Base-by-base conservation (phyloP, 192 early-diverging fungal species). In the Funneliformis mosseae region DNA sequence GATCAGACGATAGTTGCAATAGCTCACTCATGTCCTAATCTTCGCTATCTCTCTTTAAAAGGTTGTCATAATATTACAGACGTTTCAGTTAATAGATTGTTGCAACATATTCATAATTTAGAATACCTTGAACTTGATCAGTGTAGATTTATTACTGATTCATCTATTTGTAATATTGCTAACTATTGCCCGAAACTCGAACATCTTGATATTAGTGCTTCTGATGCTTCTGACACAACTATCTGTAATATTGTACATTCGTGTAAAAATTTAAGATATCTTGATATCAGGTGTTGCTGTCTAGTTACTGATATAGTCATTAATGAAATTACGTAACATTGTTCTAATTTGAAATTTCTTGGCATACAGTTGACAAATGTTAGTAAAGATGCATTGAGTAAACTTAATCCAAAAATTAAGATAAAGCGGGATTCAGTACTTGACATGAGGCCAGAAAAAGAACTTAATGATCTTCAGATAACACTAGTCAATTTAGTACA, bases 251-350 rank as follows among this genome's bases (percentile, higher is more conserved):
- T 74, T 74, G 45, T 74, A 46, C 48, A 23, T 45, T 74, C 72
- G 25, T 74, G 72, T 74, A 74, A 74, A 42, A 74, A 74, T 33
- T 45, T 74, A 45, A 39, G 73, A 46, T 46, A 45, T 74, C 73
- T 74, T 74, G 73, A 74, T 74, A 39, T 74, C 73, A 74, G 45
- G 45, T 46, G 45, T 46, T 74, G 73, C 45, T 1, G 25, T 45
- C 45, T 45, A 46, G 73, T 74, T 74, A 74, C 73, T 74, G 73
- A 74, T 74, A 45, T 46, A 45, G 73, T 23, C 42, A 74, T 74
- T 45, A 1, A 74, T 74, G 73, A 48, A 48, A 48, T 48, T 48
- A 12, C 46, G 10, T 12, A 48, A 48, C 46, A 48, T 48, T 48
- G 46, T 48, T 48, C 46, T 48, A 48, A 12, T 48, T 48, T 48